Base-by-base conservation (phyloP, 208 protist species). In the Balamuthia mandrillaris region DNA sequence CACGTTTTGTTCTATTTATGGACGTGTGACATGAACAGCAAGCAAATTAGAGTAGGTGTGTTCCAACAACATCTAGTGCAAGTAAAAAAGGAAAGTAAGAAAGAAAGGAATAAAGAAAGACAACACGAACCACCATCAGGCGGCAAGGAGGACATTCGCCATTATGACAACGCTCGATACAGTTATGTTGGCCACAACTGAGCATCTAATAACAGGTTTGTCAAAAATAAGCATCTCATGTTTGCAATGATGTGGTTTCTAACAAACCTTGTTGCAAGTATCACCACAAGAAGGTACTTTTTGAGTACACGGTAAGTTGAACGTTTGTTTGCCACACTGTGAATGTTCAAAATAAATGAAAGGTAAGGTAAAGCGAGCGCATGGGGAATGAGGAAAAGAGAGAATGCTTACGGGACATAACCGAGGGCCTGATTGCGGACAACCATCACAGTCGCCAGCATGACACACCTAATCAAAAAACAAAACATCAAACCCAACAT, bases 1-100 rank as follows among this genome's bases (percentile, higher is more conserved):
- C 65, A 74, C 4, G 65, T 74, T 27, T 74, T 74, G 65, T 74
- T 74, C 65, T 74, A 3, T 2, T n/a, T n/a, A n/a, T n/a, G n/a
- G n/a, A n/a, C n/a, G n/a, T n/a, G n/a, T n/a, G n/a, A n/a, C n/a
- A n/a, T n/a, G n/a, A n/a, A n/a, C n/a, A n/a, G n/a, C n/a, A n/a
- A n/a, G n/a, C n/a, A n/a, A n/a, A 27, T 9, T 39, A 3, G n/a
- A 39, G 39, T 14, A 12, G 18, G 6, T 6, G 39, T 2, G 37
- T 14, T 35, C 2, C 41, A 63, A 24, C 10, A 31, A 21, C 16
- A 7, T 35, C 33, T 21, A 29, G 24, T 63, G 10, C 10, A 52
- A 18, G 14, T 10, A 10, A 1, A 66, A 29, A 3, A 35, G 10
- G 58, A 5, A 10, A 41, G 2, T 1, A 2, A 18, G 29, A 16